Conservation (phyloP, 2,329 filamentous ascomycete genomes). For the Stagonosporopsis cucurbitacearum region DNA sequence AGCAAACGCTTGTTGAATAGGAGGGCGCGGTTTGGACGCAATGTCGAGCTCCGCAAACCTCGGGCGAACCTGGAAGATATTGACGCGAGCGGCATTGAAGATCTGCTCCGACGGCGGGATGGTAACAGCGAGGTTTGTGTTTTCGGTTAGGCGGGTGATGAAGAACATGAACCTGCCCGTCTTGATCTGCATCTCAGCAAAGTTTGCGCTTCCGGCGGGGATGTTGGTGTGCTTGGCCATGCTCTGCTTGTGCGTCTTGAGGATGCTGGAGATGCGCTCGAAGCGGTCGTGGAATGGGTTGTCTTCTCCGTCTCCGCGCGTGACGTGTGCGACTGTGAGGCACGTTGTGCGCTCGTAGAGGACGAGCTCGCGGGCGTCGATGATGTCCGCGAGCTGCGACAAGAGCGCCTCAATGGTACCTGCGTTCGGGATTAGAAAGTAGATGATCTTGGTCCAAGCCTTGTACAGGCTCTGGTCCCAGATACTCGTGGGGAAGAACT, state of each 20-base stretch:
- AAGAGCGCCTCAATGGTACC: constrained; percentile 86
- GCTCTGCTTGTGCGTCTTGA: constrained; percentile 96
- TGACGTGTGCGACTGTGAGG: constrained; percentile 92
- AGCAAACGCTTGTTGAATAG: constrained; percentile 47
- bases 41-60: constrained; percentile 74
- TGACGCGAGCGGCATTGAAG: constrained; percentile 89
- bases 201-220: constrained; percentile 81
- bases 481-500: constrained; percentile 93
- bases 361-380: constrained; percentile 91
- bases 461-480: constrained; percentile 99
- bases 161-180: constrained; percentile 87
- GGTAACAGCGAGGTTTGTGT: constrained; percentile 93
- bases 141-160: constrained; percentile 93
- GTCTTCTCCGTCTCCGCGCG: constrained; percentile 71
- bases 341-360: constrained; percentile 96
- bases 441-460: constrained; percentile 97
- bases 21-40: constrained; percentile 45
- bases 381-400: constrained; percentile 78
- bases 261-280: constrained; percentile 94
- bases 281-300: constrained; percentile 94
- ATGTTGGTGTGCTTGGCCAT: constrained; percentile 76
- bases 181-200: constrained; percentile 81
- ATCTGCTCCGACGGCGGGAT: constrained; percentile 89
- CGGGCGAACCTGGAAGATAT: constrained; percentile 84
- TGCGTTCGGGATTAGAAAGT: constrained; percentile 95